Conservation (phyloP, 2,329 filamentous ascomycete genomes). For the Trichoderma sp. region DNA sequence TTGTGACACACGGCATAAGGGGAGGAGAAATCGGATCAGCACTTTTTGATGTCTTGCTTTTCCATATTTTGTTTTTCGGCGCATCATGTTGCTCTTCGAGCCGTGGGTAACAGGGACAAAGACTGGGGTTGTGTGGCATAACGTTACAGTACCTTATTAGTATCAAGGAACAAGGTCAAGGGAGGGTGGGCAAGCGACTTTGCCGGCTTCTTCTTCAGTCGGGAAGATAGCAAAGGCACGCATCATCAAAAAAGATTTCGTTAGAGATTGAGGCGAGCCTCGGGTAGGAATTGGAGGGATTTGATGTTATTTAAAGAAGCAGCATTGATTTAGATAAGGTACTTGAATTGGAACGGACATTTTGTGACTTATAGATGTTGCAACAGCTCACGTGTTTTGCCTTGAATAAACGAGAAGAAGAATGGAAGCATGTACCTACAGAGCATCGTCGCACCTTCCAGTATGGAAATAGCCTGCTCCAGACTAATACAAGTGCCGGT, state of each 20-base stretch:
- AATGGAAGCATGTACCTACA: not conserved
- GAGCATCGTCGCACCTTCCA: not conserved
- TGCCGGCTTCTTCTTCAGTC: not conserved
- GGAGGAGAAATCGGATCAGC: not conserved
- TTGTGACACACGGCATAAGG: slow-evolving; percentile 2
- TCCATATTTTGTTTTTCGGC: not conserved
- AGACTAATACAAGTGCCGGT: not conserved
- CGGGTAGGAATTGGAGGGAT: not conserved
- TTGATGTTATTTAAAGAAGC: slow-evolving; percentile 8
- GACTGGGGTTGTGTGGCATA: not conserved
- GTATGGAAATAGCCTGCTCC: not conserved
- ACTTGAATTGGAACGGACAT: not conserved
- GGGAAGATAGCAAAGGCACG: slow-evolving; percentile 3
- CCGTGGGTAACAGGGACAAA: slow-evolving; percentile 11
- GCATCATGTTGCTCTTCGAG: slow-evolving; percentile 17
- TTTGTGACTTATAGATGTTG: not conserved
- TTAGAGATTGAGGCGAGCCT: slow-evolving; percentile 8
- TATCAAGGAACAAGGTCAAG: not conserved
- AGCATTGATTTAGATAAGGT: slow-evolving; percentile 4
- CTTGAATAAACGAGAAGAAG: not conserved
- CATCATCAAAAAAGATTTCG: not conserved
- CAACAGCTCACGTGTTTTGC: not conserved
- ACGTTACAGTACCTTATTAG: not conserved
- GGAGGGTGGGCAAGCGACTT: not conserved
- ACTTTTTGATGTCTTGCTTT: slow-evolving; percentile 13